These are phyloP conservation scores for Sutorius eximius DNA, from an alignment of 1,284 basidiomycete genomes.

Conservation along the genomic window DNA sequence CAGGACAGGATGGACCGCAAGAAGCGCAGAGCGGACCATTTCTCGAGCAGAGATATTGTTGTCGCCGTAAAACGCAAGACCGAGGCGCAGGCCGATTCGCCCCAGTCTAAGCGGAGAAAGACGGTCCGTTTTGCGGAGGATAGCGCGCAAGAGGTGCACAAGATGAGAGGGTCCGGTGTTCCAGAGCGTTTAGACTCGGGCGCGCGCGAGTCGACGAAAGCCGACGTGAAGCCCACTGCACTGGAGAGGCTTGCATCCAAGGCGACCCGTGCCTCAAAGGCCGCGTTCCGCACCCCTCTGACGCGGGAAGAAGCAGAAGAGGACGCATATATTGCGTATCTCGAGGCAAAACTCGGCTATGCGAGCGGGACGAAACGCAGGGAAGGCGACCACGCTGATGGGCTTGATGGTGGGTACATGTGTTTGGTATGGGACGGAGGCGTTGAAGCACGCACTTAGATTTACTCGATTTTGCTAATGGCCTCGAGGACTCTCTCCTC, in stretches of 20 bases:
- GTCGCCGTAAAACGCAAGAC: slow-evolving; percentile 33
- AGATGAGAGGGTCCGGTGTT: neutral
- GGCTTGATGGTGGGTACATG: slow-evolving; percentile 51
- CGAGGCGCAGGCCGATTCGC: slow-evolving; percentile 41
- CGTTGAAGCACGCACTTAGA: slow-evolving; percentile 36
- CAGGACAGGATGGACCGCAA: slow-evolving; percentile 58
- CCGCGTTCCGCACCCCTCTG: slow-evolving; percentile 23
- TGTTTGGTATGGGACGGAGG: neutral
- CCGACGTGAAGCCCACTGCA: slow-evolving; percentile 23
- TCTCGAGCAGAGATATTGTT: slow-evolving; percentile 37
- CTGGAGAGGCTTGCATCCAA: slow-evolving; percentile 38
- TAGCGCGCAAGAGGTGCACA: neutral
- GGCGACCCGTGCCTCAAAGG: slow-evolving; percentile 20
- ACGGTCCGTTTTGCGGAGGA: slow-evolving; percentile 12
- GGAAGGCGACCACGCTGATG: slow-evolving; percentile 54
- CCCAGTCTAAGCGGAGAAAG: slow-evolving; percentile 47
- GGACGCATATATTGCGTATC: slow-evolving; percentile 74
- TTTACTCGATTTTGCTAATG: slow-evolving; percentile 52
- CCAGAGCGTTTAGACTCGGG: neutral
- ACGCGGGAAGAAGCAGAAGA: slow-evolving; percentile 58
- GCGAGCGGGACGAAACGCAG: slow-evolving; percentile 36
- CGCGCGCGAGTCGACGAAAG: slow-evolving; percentile 2
- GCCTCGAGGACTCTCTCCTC: slow-evolving; percentile 18
- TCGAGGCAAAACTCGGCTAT: slow-evolving; percentile 72
- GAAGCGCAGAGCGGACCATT: slow-evolving; percentile 58